A percentile compares a stretch with the other conserved stretches of the same genome.
phyloP scores from a whole-genome alignment of 164 flowering plant species.

The Tinospora cordifolia region DNA sequence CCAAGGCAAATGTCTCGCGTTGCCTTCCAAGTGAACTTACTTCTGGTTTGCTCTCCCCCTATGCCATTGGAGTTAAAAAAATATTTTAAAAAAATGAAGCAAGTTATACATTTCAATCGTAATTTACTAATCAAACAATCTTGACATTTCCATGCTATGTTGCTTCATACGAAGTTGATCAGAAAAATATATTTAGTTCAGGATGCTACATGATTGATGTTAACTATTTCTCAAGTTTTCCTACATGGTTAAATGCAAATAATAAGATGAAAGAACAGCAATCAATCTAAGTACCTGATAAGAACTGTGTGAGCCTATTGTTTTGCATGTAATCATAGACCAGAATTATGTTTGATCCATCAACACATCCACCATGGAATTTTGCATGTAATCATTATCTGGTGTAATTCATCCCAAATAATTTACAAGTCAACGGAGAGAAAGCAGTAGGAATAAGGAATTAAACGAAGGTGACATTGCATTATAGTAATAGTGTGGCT shows the following conservation, averaged over 20 bases:
- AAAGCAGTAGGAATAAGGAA: no score
- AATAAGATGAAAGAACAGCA: background rate
- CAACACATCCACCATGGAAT: conserved; percentile 31
- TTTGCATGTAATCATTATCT: conserved; percentile 19
- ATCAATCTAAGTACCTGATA: conserved; percentile 20
- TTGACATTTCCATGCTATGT: no score
- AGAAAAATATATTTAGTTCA: no score
- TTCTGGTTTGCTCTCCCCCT: conserved; percentile 40
- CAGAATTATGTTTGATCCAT: conserved; percentile 23
- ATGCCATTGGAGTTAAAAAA: conserved; percentile 6
- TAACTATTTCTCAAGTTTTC: background rate
- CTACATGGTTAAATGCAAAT: background rate
- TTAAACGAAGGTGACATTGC: no score
- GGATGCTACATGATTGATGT: no score
- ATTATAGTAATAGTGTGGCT: no score
- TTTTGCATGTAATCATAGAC: conserved; percentile 37
- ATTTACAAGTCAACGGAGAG: no score
- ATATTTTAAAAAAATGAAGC: no score
- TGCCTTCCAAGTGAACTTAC: conserved; percentile 36
- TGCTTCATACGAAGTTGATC: no score
- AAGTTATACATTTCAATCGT: background rate
- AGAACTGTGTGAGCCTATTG: conserved; percentile 28
- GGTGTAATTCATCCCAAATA: no score
- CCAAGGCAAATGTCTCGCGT: conserved; percentile 39
- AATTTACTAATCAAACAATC: background rate